A percentile compares a stretch with the other conserved stretches of the same genome.
phyloP scores from a whole-genome alignment of 2,329 filamentous ascomycete species.

The Penicillium sp. region DNA sequence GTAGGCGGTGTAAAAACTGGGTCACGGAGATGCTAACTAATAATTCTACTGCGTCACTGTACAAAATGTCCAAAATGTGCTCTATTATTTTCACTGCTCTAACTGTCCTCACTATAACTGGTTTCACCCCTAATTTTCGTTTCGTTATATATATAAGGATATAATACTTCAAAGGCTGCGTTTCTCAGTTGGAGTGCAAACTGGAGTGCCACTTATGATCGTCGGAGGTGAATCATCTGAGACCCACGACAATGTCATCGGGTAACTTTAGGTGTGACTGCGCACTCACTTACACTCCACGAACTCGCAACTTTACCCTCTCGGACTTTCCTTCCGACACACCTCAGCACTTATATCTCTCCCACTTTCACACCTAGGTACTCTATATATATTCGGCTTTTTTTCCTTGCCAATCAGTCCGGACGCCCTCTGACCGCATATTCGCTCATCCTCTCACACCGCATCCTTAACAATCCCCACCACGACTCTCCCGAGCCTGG shows the following conservation, averaged over 20 bases:
- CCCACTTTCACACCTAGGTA: not conserved
- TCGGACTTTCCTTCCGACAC: slow-evolving; percentile 14
- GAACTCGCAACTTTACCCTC: not conserved
- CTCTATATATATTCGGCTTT: not conserved
- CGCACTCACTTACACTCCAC: not conserved
- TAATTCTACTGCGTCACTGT: too few relatives aligned
- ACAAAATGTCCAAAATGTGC: not conserved
- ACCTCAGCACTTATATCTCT: slow-evolving; percentile 4
- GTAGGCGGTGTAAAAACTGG: too few relatives aligned
- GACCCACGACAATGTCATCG: slow-evolving; percentile 21
- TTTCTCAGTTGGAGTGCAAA: not conserved
- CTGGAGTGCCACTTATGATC: slow-evolving; percentile 5
- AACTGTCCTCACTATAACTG: not conserved
- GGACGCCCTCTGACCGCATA: slow-evolving; percentile 9
- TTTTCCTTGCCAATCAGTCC: slow-evolving; percentile 15
- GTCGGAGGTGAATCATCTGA: slow-evolving; percentile 18
- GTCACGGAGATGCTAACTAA: too few relatives aligned
- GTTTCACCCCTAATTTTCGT: too few relatives aligned
- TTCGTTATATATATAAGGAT: too few relatives aligned
- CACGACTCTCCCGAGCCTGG: slow-evolving; percentile 11
- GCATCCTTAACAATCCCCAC: slow-evolving; percentile 19
- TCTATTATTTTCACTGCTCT: not conserved
- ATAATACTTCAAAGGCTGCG: not conserved
- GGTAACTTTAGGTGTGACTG: not conserved
- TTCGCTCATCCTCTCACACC: slow-evolving; percentile 18